Evolutionary conservation across 73 alveolate species (phyloP).

Genomic region (Paramecium tetraurelia): DNA sequence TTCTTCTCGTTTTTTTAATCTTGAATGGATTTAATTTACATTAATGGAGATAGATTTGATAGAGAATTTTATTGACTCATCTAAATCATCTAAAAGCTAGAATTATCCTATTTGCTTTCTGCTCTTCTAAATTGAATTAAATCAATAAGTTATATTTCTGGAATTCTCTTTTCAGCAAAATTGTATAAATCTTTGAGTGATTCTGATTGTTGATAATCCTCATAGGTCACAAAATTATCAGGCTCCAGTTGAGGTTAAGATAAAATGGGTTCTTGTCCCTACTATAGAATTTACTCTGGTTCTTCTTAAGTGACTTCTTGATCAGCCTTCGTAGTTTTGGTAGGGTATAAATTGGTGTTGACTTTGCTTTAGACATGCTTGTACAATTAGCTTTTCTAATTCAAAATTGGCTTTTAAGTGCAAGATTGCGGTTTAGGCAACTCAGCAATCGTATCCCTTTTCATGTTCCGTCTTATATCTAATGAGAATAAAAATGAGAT

Average conservation of each 20-base stretch:
- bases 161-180: not conserved
- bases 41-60: not conserved
- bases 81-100: not conserved
- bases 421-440: not conserved
- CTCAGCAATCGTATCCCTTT: not conserved
- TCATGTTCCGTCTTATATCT: constrained; percentile 16
- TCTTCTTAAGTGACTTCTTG: not conserved
- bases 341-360: not conserved
- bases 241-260: not conserved
- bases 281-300: not conserved
- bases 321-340: not conserved
- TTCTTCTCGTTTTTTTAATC: not conserved
- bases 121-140: not conserved
- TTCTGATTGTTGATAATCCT: not conserved
- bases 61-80: not conserved
- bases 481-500: not conserved
- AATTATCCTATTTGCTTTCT: not conserved
- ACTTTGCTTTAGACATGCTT: not conserved
- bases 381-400: not conserved
- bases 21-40: not conserved
- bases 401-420: not conserved
- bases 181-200: not conserved
- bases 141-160: not conserved
- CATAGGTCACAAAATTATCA: not conserved
- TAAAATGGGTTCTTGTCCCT: not conserved